Evolutionary conservation across 768 basidiomycete genomes (phyloP).

Genomic region (Ramaria sp.): DNA sequence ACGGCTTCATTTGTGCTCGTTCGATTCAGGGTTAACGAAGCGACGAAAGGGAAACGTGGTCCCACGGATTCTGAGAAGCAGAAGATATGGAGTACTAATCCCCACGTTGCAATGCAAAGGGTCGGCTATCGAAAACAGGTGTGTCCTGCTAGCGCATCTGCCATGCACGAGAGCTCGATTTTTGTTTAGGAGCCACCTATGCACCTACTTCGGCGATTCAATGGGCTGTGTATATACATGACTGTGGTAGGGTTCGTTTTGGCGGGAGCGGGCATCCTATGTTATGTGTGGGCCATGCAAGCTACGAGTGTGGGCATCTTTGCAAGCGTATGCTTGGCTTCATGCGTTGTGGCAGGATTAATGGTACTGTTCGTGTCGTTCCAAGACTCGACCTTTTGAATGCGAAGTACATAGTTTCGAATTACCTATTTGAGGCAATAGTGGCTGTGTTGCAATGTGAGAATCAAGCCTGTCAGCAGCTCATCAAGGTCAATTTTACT

Average conservation of each 20-base stretch:
- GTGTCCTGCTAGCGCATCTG: neutral
- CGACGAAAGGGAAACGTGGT: constrained; percentile 27
- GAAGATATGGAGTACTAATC: constrained; percentile 15
- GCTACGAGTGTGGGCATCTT: constrained; percentile 35
- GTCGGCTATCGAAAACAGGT: neutral
- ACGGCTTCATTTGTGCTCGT: constrained; percentile 46
- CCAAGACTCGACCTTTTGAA: neutral
- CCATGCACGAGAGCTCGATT: constrained; percentile 12
- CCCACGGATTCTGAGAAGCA: constrained; percentile 25
- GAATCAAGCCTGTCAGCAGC: too few species aligned
- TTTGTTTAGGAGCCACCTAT: constrained; percentile 8
- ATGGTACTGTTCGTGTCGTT: constrained; percentile 1
- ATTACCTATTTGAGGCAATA: neutral
- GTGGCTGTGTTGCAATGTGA: too few species aligned
- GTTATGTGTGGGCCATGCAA: constrained; percentile 41
- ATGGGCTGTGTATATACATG: constrained; percentile 37
- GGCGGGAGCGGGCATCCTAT: constrained; percentile 38
- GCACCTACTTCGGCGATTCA: constrained; percentile 37
- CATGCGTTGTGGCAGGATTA: constrained; percentile 19
- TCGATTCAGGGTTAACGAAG: constrained; percentile 43
- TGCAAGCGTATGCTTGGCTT: constrained; percentile 27
- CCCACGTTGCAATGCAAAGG: constrained; percentile 16
- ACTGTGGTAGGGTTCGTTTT: constrained; percentile 40
- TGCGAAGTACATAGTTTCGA: neutral
- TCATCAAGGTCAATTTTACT: too few species aligned